Base-by-base conservation (phyloP, 257 asterid genomes). In the Jacaranda mimosifolia region DNA sequence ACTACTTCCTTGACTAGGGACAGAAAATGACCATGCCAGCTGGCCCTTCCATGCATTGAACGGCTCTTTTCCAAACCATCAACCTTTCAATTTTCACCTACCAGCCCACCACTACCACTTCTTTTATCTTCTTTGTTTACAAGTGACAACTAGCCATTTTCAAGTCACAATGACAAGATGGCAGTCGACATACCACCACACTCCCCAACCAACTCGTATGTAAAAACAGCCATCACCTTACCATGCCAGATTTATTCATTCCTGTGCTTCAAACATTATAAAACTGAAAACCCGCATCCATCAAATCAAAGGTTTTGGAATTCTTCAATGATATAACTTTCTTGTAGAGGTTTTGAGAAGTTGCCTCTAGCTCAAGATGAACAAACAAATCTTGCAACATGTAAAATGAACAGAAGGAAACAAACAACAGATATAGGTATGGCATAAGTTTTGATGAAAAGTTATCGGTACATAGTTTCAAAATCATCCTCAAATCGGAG, bases 381-480 rank as follows among this genome's bases (percentile, higher is more conserved):
- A 26, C 32, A 26, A 0, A 63, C 38, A 67, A 76, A 72, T 13
- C 39, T 12, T 15, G 40, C 43, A 36, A 48, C 63, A 62, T 60
- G 60, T 11, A 68, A 57, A 76, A 5, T 26, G 68, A 51, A 40
- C 18, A 59, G 21, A n/a, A 51, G 70, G 38, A 38, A 14, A 70
- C 56, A 73, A 45, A 75, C 71, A 6, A 18, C 56, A 14, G 9
- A 68, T 53, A 49, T 73, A 70, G 62, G 63, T 19, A 64, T 11
- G 35, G 64, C 68, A 77, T 63, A 82, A 74, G 83, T 73, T 65
- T 63, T n/a, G 63, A 73, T 43, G 49, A 7, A 10, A 52, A 59
- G 15, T 77, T 72, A 69, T 78, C 36, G 83, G 51, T 79, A 82
- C 83, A 74, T 48, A 72, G 13, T 63, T 15, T 48, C 55, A 65